phyloP scores from a whole-genome alignment of 2,329 filamentous ascomycete species.

The Verticillium longisporum region DNA sequence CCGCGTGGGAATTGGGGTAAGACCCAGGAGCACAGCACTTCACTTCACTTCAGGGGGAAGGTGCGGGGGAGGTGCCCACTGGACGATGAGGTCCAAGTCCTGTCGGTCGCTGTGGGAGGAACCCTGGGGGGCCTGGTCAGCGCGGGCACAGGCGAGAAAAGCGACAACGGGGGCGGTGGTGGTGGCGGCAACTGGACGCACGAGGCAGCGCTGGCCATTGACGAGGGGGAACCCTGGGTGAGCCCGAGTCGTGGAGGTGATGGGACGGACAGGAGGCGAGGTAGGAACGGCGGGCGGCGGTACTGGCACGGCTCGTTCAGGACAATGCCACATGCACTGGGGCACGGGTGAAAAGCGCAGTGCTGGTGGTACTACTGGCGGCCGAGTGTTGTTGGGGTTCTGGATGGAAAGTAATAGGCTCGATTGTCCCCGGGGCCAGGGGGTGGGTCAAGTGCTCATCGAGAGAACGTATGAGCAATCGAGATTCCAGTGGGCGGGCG shows the following conservation, averaged over 20 bases:
- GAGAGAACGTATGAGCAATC: constrained; percentile 8
- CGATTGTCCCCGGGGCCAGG: neutral
- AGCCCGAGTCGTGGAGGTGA: neutral
- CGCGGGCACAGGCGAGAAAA: neutral
- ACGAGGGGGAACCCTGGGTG: neutral
- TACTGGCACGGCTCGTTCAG: neutral
- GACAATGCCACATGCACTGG: neutral
- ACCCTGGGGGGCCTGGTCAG: neutral
- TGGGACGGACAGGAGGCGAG: neutral
- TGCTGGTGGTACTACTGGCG: too few relatives aligned
- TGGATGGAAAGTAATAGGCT: neutral
- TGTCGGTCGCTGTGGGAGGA: neutral
- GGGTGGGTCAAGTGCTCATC: constrained; percentile 3
- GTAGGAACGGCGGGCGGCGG: too few relatives aligned
- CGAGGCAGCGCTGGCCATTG: neutral
- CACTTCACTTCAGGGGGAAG: too few relatives aligned
- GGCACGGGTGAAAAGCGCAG: too few relatives aligned
- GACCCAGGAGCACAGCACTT: neutral
- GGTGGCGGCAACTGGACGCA: neutral
- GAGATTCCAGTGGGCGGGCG: constrained; percentile 6
- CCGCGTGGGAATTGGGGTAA: neutral
- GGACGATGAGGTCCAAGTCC: neutral
- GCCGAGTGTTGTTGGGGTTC: neutral
- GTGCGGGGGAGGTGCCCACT: neutral
- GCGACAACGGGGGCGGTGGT: neutral